Conservation (phyloP, 176 grass and related monocot species). For the Puccinellia tenuiflora region DNA sequence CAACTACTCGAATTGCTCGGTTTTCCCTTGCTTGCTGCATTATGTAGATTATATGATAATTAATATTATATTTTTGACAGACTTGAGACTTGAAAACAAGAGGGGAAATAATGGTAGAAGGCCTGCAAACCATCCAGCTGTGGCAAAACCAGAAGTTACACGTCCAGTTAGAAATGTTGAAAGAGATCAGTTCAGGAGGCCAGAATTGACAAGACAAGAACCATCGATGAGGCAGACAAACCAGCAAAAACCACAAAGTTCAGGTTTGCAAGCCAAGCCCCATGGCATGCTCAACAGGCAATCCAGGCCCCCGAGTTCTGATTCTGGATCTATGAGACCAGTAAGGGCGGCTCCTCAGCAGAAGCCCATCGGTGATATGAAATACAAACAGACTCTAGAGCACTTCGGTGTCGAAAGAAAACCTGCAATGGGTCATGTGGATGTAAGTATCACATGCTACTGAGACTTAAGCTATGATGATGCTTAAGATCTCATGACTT, state of each 20-base stretch:
- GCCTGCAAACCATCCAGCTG: slow-evolving; percentile 18
- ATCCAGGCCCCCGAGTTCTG: slow-evolving; percentile 31
- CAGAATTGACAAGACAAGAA: slow-evolving; percentile 33
- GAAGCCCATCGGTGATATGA: slow-evolving; percentile 27
- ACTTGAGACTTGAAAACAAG: slow-evolving; percentile 55
- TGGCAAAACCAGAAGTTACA: slow-evolving; percentile 28
- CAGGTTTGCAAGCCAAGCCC: slow-evolving; percentile 26
- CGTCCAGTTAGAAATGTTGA: slow-evolving; percentile 8
- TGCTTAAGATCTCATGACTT: slow-evolving; percentile 14
- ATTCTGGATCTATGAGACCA: slow-evolving; percentile 43
- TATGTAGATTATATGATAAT: background rate
- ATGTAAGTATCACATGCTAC: slow-evolving; percentile 66
- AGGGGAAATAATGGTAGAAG: slow-evolving; percentile 27
- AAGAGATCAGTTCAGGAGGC: slow-evolving; percentile 37
- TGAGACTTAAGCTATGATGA: background rate
- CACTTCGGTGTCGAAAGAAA: slow-evolving; percentile 42
- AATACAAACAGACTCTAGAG: slow-evolving; percentile 27
- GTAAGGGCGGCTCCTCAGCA: slow-evolving; percentile 29
- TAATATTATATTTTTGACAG: slow-evolving; percentile 33
- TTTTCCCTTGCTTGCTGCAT: background rate
- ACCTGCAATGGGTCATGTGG: slow-evolving; percentile 14
- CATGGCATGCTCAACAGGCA: slow-evolving; percentile 28
- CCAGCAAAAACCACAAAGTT: slow-evolving; percentile 28
- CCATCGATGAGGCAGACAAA: slow-evolving; percentile 44
- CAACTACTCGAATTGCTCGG: background rate